Evolutionary conservation across 2,329 filamentous ascomycete genomes (phyloP).

Genomic region (Boeremia exigua): DNA sequence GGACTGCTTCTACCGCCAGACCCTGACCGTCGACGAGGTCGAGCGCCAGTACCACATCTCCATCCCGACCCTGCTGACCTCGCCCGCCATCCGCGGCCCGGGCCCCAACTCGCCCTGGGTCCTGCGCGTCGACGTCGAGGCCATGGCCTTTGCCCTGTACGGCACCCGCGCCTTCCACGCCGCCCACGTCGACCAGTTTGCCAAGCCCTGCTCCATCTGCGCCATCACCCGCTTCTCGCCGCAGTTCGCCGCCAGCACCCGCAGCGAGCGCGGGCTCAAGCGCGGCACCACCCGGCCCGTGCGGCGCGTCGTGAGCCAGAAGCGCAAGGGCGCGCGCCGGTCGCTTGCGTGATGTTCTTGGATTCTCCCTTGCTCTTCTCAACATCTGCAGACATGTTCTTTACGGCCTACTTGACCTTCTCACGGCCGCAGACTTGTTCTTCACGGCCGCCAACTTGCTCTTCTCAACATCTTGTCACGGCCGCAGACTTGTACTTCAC

Average conservation of each 20-base stretch:
- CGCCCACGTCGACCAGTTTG: constrained; percentile 28
- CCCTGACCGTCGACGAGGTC: constrained; percentile 35
- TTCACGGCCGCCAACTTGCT: too few species aligned
- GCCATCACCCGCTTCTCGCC: constrained; percentile 24
- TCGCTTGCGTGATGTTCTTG: too few species aligned
- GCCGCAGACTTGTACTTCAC: too few species aligned
- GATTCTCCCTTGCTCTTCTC: too few species aligned
- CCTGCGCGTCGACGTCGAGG: constrained; percentile 40
- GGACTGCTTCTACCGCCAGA: constrained; percentile 41
- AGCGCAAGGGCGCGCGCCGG: constrained; percentile 1
- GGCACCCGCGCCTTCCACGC: constrained; percentile 38
- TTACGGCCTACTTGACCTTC: too few species aligned
- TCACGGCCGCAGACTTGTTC: too few species aligned
- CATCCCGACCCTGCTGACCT: constrained; percentile 19
- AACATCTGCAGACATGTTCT: too few species aligned
- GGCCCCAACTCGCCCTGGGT: constrained; percentile 28
- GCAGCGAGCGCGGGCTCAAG: constrained; percentile 8
- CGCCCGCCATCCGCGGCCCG: constrained; percentile 23
- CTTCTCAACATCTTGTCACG: too few species aligned
- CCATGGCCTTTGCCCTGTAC: constrained; percentile 37
- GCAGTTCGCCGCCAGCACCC: not conserved
- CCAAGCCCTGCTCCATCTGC: constrained; percentile 33
- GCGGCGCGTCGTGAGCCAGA: not conserved
- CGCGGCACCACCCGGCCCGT: constrained; percentile 9
- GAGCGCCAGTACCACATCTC: constrained; percentile 38